Percentiles rank a stretch among this genome's conserved stretches.
Conservation (phyloP, 805 yeast species). For the Wickerhamiella qilinensis region DNA sequence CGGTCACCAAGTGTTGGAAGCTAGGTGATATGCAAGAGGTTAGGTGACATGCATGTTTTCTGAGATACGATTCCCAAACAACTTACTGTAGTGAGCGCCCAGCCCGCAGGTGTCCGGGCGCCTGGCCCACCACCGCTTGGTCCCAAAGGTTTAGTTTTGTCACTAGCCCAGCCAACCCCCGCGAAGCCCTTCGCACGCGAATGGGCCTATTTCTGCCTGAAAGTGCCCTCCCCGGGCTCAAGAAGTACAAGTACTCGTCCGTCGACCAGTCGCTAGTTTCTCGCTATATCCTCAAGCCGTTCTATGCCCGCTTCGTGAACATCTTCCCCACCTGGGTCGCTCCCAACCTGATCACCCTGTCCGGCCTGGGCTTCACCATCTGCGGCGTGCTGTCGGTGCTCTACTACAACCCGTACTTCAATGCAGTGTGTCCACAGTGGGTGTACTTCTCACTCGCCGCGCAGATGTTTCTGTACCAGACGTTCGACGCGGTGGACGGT, state of each 20-base stretch:
- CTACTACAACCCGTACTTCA: conserved; percentile 54
- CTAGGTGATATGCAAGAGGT: no score
- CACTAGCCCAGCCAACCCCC: no score
- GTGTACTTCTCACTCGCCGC: conserved; percentile 60
- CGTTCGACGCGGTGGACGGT: conserved; percentile 94
- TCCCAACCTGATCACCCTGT: conserved; percentile 63
- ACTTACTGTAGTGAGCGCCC: no score
- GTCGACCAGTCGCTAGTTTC: conserved; percentile 73
- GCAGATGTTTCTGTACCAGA: conserved; percentile 79
- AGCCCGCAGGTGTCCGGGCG: no score
- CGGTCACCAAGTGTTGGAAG: no score
- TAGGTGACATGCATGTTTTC: no score
- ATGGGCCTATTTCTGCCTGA: conserved; percentile 17
- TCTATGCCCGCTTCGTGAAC: conserved; percentile 59
- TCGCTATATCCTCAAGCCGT: conserved; percentile 59
- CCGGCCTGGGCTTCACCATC: conserved; percentile 60
- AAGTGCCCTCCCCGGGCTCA: conserved; percentile 16
- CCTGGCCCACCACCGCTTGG: no score
- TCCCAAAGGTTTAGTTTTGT: no score
- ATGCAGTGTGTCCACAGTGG: conserved; percentile 54
- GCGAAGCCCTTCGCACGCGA: no score
- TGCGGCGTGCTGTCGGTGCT: conserved; percentile 48
- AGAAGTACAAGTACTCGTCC: conserved; percentile 23
- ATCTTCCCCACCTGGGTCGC: conserved; percentile 81
- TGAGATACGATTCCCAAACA: no score